Percentiles rank a stretch among this genome's conserved stretches.
Conservation (phyloP, 345 rosid genomes). For the Salix suchowensis region DNA sequence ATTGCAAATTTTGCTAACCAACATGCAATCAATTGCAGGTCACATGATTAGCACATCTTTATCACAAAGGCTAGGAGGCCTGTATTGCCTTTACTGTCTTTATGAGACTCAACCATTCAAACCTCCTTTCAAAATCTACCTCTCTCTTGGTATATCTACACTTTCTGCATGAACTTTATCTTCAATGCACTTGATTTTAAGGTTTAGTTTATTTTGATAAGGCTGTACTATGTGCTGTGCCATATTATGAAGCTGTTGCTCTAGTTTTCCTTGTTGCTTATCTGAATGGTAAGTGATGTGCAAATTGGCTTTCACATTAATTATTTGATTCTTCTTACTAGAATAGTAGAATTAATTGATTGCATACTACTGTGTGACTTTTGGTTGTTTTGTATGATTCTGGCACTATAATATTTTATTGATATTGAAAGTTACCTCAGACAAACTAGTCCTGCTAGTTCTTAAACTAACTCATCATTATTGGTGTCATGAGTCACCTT, state of each 20-base stretch:
- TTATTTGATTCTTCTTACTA: no score
- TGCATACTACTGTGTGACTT: background rate
- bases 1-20: background rate
- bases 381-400: background rate
- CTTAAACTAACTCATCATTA: background rate
- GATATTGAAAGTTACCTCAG: background rate
- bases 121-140: constrained; percentile 65
- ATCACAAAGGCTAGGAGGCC: constrained; percentile 65
- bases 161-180: background rate
- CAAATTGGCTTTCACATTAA: background rate
- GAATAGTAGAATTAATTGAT: background rate
- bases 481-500: background rate
- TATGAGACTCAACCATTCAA: constrained; percentile 79
- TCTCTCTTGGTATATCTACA: constrained; percentile 58
- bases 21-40: constrained; percentile 43
- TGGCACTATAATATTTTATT: background rate
- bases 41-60: constrained; percentile 52
- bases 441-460: background rate
- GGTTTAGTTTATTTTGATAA: background rate
- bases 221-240: background rate
- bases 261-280: background rate
- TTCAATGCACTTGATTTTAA: background rate
- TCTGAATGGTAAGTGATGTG: background rate
- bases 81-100: constrained; percentile 88
- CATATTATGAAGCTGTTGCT: background rate